A percentile compares a stretch with the other conserved stretches of the same genome.
Evolutionary conservation across 2,329 filamentous ascomycete species (phyloP).

Genomic region (Exserohilum turcica): DNA sequence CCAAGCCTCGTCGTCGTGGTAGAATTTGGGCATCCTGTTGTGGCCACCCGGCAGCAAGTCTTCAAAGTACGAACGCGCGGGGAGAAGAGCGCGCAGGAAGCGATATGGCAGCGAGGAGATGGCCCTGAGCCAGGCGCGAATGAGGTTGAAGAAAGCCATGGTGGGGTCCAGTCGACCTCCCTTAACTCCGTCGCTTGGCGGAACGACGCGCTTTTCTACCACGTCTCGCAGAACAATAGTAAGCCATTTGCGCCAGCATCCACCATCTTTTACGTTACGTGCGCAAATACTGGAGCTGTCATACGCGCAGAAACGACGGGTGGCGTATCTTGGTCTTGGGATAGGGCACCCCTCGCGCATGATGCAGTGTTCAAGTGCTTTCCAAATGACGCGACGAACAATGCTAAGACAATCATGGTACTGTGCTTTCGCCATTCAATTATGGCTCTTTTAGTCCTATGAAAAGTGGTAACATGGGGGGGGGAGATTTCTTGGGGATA

Average conservation of each 20-base stretch:
- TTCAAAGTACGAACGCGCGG: neutral
- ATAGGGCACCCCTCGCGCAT: conserved; percentile 1
- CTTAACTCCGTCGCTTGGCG: conserved; percentile 21
- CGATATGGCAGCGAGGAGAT: conserved; percentile 18
- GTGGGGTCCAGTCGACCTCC: conserved; percentile 16
- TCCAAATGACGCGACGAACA: conserved; percentile 1
- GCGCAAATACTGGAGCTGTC: neutral
- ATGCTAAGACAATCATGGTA: neutral
- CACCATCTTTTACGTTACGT: neutral
- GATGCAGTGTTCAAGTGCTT: neutral
- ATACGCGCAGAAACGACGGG: neutral
- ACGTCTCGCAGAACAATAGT: conserved; percentile 23
- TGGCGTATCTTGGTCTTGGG: neutral
- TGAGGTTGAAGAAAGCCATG: conserved; percentile 21
- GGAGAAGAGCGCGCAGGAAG: conserved; percentile 14
- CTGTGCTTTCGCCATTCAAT: too few relatives aligned
- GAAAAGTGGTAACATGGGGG: too few relatives aligned
- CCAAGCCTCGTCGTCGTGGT: conserved; percentile 76
- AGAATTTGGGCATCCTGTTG: conserved; percentile 46
- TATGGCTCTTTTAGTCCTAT: too few relatives aligned
- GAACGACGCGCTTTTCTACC: conserved; percentile 16
- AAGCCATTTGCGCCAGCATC: conserved; percentile 9
- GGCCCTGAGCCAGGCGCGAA: conserved; percentile 21
- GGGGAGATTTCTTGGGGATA: too few relatives aligned
- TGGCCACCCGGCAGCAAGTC: conserved; percentile 5